Evolutionary conservation across 2,329 filamentous ascomycete genomes (phyloP).

Genomic region (Trichoderma atroviride): DNA sequence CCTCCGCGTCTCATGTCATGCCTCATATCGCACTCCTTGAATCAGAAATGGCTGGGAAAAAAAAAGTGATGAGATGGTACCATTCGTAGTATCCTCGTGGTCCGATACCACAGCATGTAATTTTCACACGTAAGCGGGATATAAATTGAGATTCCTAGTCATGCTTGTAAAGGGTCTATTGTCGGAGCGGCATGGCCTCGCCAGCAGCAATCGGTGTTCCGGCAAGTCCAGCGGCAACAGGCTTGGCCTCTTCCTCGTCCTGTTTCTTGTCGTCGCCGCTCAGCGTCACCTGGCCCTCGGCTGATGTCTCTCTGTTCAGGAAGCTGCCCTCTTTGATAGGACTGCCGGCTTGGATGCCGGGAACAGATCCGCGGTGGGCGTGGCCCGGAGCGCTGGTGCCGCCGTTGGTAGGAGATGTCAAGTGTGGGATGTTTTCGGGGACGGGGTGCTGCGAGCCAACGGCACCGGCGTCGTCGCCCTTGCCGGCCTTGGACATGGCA

Average conservation of each 20-base stretch:
- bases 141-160: neutral
- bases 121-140: neutral
- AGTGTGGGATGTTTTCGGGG: slow-evolving; percentile 92
- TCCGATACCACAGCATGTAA: neutral
- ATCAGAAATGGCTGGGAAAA: neutral
- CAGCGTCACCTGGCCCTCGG: slow-evolving; percentile 49
- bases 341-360: slow-evolving; percentile 66
- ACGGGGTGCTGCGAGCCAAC: slow-evolving; percentile 94
- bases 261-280: slow-evolving; percentile 16
- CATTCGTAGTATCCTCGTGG: neutral
- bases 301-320: slow-evolving; percentile 79
- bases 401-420: slow-evolving; percentile 65
- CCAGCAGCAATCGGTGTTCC: slow-evolving; percentile 11
- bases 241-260: slow-evolving; percentile 1
- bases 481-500: slow-evolving; percentile 94
- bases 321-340: slow-evolving; percentile 91
- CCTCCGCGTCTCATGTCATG: neutral
- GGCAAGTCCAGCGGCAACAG: slow-evolving; percentile 16
- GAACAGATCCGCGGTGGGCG: slow-evolving; percentile 46
- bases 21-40: neutral
- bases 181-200: slow-evolving; percentile 21
- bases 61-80: neutral
- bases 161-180: neutral
- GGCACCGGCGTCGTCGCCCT: slow-evolving; percentile 90
- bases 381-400: slow-evolving; percentile 42